Evolutionary conservation across 352 stramenopile species (phyloP), one percentile per base, ranked within the genome.

Genomic region (Phytophthora constricta): DNA sequence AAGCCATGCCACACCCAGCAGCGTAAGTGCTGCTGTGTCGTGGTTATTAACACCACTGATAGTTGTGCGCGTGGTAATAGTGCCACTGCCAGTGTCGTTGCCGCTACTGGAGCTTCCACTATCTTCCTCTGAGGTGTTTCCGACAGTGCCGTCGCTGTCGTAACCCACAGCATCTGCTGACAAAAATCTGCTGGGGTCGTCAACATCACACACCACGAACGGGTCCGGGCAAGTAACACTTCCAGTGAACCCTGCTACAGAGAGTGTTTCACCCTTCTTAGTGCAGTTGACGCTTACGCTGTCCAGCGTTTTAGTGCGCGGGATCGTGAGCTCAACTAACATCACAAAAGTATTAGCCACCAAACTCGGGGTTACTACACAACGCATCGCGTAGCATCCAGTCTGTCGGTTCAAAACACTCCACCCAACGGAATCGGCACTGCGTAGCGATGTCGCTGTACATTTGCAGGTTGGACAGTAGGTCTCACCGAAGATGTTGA

Each of bases 401-500:
- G 72, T 90, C 25, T 79, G 65, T 34, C 86, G 76, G 3, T 72
- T 58, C 7, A 58, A n/a, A n/a, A 87, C 74, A 20, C 58, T 53
- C 85, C 84, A 93, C 13, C 52, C 57, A 1, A 33, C 70, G 23
- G 80, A 91, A 55, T 91, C 71, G 1, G 49, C 49, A 52, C 79
- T 87, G n/a, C 83, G 81, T 10, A 95, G 63, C 8, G 82, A 81
- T 10, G 77, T 84, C 9, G 62, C 37, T 3, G 84, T 88, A 63
- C 86, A 95, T 47, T 86, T 87, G 57, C 86, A 92, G 1, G 76
- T 84, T 0, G 82, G 60, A 22, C 82, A 87, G 65, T 95, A 92
- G 5, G 78, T 86, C 67, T 95, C 86, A 9, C 86, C 86, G 13
- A 88, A 69, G 17, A 88, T 78, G 51, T 93, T 95, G 54, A 87